Conservation (phyloP, 1,284 basidiomycete genomes). For the Ceratobasidium sp. region DNA sequence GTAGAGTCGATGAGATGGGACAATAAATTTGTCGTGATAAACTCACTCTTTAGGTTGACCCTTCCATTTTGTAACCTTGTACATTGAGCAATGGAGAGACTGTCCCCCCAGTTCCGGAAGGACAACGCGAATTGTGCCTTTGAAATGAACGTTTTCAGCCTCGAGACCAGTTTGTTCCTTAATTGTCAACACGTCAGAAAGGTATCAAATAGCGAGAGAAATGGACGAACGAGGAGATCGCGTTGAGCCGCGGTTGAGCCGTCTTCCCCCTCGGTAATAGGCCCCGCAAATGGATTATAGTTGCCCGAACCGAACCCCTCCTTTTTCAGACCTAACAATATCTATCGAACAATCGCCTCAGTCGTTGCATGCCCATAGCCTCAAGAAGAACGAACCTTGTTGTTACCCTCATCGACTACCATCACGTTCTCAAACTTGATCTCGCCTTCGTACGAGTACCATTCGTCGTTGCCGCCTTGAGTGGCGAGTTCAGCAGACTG, state of each 20-base stretch:
- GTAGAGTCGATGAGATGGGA: background rate
- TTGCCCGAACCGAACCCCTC: conserved; percentile 40
- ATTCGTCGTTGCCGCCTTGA: conserved; percentile 26
- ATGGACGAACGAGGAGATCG: conserved; percentile 22
- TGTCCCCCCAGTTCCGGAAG: background rate
- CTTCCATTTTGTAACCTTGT: conserved; percentile 42
- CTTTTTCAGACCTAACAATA: conserved; percentile 35
- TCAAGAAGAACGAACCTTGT: conserved; percentile 8
- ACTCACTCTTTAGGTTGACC: conserved; percentile 38
- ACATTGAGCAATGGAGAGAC: conserved; percentile 40
- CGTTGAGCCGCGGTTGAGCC: conserved; percentile 24
- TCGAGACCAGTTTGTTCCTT: conserved; percentile 41
- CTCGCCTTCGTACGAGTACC: conserved; percentile 38
- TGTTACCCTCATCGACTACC: conserved; percentile 34
- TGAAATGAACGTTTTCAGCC: conserved; percentile 26
- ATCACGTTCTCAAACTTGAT: conserved; percentile 39
- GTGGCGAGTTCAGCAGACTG: conserved; percentile 14
- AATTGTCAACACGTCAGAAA: background rate
- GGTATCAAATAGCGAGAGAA: background rate
- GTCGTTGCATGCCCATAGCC: background rate
- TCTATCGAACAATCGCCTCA: background rate
- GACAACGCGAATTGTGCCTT: conserved; percentile 33
- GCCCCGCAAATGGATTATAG: conserved; percentile 42
- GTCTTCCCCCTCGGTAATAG: conserved; percentile 23
- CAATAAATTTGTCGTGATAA: background rate